These are phyloP conservation scores for Penicillium sp. DNA, from an alignment of 2,329 filamentous ascomycete genomes.

Conservation along the genomic window DNA sequence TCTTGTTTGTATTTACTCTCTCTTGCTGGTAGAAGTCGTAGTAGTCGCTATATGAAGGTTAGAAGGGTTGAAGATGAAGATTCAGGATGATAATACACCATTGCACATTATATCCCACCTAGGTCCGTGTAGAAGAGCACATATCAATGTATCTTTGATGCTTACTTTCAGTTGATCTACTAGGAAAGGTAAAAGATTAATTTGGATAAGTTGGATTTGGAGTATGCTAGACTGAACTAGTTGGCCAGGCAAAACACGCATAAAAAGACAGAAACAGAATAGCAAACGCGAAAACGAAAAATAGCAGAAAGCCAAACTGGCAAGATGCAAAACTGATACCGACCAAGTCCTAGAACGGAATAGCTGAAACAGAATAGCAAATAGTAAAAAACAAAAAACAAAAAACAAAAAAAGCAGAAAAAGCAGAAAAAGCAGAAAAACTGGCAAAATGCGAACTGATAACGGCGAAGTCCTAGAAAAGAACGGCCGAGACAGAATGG, in stretches of 20 bases:
- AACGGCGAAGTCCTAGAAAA: background rate
- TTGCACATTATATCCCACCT: background rate
- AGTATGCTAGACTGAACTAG: background rate
- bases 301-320: background rate
- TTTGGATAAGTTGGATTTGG: background rate
- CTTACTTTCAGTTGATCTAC: background rate
- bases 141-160: background rate
- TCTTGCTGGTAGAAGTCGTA: too few species aligned
- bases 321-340: background rate
- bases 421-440: background rate
- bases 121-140: background rate
- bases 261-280: background rate
- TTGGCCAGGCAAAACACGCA: background rate
- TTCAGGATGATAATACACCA: background rate
- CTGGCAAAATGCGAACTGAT: background rate
- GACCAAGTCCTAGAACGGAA: background rate
- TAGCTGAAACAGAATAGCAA: background rate
- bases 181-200: background rate
- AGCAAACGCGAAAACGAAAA: background rate
- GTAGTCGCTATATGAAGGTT: too few species aligned
- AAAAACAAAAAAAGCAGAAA: background rate
- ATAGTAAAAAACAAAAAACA: background rate
- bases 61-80: too few species aligned
- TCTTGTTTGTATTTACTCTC: too few species aligned
- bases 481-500: background rate